phyloP scores from a whole-genome alignment of 2,329 filamentous ascomycete genomes.

The Hansfordia pulvinata region DNA sequence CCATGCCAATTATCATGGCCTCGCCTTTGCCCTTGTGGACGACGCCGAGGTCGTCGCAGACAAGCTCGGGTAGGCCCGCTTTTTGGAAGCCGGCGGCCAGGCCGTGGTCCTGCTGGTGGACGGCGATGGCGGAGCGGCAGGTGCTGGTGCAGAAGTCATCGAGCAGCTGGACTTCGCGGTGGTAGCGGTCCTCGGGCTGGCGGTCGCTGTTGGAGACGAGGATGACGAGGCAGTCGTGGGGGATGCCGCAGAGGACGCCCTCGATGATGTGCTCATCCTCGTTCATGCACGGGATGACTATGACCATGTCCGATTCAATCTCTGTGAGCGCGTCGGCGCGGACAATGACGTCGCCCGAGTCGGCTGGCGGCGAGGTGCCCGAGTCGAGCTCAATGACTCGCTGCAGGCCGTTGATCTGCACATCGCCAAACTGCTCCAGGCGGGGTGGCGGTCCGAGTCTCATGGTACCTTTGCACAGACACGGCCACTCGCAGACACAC shows the following conservation, averaged over 20 bases:
- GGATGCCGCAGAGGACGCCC: conserved; percentile 15
- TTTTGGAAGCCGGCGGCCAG: conserved; percentile 10
- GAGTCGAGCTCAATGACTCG: conserved; percentile 2
- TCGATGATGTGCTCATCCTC: conserved; percentile 12
- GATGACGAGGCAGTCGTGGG: conserved; percentile 14
- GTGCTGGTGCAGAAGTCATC: conserved; percentile 7
- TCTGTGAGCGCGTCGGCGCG: not conserved
- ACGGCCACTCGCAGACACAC: not conserved
- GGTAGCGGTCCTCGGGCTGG: conserved; percentile 7
- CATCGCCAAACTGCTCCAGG: conserved; percentile 1
- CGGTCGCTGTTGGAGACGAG: conserved; percentile 15
- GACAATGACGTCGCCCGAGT: conserved; percentile 1
- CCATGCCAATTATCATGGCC: conserved; percentile 18
- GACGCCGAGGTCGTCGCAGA: conserved; percentile 7
- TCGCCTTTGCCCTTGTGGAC: conserved; percentile 18
- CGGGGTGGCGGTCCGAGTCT: conserved; percentile 1
- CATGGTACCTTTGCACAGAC: not conserved
- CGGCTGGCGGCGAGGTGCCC: not conserved
- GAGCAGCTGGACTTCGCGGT: conserved; percentile 9
- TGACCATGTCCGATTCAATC: conserved; percentile 9
- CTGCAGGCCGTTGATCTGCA: conserved; percentile 2
- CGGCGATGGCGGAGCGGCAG: conserved; percentile 9
- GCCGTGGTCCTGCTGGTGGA: conserved; percentile 15
- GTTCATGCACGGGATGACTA: conserved; percentile 19
- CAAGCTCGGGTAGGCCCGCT: conserved; percentile 10